A percentile compares a stretch with the other conserved stretches of the same genome.
phyloP scores from a whole-genome alignment of 2,329 filamentous ascomycete species.

The Hymenoscyphus occultus region DNA sequence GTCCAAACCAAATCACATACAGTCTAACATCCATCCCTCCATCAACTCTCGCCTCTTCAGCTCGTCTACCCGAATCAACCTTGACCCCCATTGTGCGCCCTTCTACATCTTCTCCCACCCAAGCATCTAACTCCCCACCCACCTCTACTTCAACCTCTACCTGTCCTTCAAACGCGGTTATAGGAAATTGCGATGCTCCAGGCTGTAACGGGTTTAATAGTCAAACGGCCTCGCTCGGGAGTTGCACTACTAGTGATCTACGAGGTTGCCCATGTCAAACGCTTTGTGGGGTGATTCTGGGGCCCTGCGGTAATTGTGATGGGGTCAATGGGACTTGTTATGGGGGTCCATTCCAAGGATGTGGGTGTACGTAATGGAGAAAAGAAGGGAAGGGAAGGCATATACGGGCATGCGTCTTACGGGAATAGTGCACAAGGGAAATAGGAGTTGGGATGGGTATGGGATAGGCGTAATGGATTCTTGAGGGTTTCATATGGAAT shows the following conservation, averaged over 20 bases:
- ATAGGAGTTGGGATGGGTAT: background rate
- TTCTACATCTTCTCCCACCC: background rate
- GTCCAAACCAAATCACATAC: background rate
- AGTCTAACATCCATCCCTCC: background rate
- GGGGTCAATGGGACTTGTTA: conserved; percentile 10
- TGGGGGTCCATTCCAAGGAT: conserved; percentile 1
- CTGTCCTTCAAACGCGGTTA: background rate
- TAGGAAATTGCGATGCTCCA: conserved; percentile 7
- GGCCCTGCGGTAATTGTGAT: conserved; percentile 11
- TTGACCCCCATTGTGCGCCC: background rate
- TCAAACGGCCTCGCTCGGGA: conserved; percentile 7
- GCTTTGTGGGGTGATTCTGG: conserved; percentile 10
- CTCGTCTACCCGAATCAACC: background rate
- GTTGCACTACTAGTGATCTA: background rate
- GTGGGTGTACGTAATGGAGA: conserved; percentile 11
- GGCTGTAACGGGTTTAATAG: conserved; percentile 10
- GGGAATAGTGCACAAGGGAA: background rate
- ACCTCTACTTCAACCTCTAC: background rate
- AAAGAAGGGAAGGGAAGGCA: background rate
- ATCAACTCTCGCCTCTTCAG: background rate
- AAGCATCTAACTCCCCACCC: background rate
- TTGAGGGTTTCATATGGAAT: background rate
- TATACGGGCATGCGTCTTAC: background rate
- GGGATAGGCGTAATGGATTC: background rate
- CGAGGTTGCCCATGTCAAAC: conserved; percentile 12